Percentiles rank a stretch among this genome's conserved stretches.
These are phyloP conservation scores for Candida pseudoviswanathii DNA, from an alignment of 1,139 yeast genomes.

Conservation along the genomic window DNA sequence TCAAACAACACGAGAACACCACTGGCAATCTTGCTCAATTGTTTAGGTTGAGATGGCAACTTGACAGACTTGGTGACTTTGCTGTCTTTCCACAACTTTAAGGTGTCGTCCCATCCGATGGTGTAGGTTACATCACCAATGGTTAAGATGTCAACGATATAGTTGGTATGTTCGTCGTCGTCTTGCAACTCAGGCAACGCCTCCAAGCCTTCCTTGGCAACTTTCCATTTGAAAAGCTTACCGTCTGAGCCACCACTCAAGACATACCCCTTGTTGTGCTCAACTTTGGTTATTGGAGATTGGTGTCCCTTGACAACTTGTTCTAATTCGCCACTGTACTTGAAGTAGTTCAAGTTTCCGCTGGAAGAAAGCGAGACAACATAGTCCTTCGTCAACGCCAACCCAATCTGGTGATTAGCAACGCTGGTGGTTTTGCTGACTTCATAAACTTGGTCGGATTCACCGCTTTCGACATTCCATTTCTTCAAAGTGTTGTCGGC, in stretches of 20 bases:
- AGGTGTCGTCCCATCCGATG: conserved; percentile 88
- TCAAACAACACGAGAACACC: conserved; percentile 52
- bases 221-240: conserved; percentile 60
- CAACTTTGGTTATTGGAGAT: conserved; percentile 63
- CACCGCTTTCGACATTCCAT: conserved; percentile 48
- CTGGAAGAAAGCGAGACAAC: conserved; percentile 69
- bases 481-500: conserved; percentile 77
- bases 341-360: conserved; percentile 71
- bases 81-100: conserved; percentile 47
- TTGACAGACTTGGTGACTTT: conserved; percentile 26
- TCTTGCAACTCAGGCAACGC: conserved; percentile 19
- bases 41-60: conserved; percentile 67
- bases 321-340: conserved; percentile 40
- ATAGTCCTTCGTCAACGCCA: conserved; percentile 61
- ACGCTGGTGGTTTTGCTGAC: conserved; percentile 34
- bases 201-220: conserved; percentile 28
- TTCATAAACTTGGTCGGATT: conserved; percentile 39
- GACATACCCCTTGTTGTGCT: conserved; percentile 28
- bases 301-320: conserved; percentile 74
- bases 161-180: conserved; percentile 51
- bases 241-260: conserved; percentile 89
- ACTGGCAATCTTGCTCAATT: conserved; percentile 36
- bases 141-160: conserved; percentile 50
- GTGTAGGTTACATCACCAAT: conserved; percentile 43
- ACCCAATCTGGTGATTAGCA: conserved; percentile 78